Percentiles rank a stretch among this genome's conserved stretches.
phyloP scores from a whole-genome alignment of 2,329 filamentous ascomycete genomes.

The Neopestalotiopsis clavispora region DNA sequence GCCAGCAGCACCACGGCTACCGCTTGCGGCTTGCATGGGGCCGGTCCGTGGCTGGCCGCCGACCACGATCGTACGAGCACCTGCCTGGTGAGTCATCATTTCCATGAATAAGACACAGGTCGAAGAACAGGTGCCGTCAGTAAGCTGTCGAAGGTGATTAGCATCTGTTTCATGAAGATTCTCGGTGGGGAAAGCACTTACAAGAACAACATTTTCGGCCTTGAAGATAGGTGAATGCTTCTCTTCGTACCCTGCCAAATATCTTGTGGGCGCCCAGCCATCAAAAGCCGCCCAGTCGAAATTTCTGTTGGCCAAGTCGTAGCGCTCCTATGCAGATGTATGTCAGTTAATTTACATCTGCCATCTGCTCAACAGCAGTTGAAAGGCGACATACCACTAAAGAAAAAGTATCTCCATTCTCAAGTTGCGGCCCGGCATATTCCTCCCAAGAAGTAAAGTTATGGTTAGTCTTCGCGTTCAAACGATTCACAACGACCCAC shows the following conservation, averaged over 20 bases:
- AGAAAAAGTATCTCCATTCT: conserved; percentile 25
- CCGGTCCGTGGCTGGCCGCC: conserved; percentile 59
- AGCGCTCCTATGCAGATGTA: no score
- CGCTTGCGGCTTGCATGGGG: conserved; percentile 65
- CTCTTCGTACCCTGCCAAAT: no score
- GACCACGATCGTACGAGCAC: conserved; percentile 40
- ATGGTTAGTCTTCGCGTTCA: conserved; percentile 26
- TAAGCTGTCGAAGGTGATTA: conserved; percentile 17
- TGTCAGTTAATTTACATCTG: no score
- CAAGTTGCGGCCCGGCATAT: conserved; percentile 21
- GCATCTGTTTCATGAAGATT: not conserved
- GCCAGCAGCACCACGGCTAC: conserved; percentile 59
- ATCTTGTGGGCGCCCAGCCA: no score
- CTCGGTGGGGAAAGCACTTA: not conserved
- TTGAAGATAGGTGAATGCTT: no score
- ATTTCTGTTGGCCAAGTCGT: no score
- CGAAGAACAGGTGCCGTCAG: conserved; percentile 36
- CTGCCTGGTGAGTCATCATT: conserved; percentile 32
- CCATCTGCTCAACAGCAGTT: conserved; percentile 3
- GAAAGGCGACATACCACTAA: conserved; percentile 23
- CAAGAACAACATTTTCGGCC: no score
- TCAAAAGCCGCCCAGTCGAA: no score
- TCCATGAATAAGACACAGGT: conserved; percentile 37
- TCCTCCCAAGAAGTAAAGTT: conserved; percentile 28
- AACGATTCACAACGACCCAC: conserved; percentile 26